Conservation (phyloP, 2,329 filamentous ascomycete species). For the Sporothrix pallida region DNA sequence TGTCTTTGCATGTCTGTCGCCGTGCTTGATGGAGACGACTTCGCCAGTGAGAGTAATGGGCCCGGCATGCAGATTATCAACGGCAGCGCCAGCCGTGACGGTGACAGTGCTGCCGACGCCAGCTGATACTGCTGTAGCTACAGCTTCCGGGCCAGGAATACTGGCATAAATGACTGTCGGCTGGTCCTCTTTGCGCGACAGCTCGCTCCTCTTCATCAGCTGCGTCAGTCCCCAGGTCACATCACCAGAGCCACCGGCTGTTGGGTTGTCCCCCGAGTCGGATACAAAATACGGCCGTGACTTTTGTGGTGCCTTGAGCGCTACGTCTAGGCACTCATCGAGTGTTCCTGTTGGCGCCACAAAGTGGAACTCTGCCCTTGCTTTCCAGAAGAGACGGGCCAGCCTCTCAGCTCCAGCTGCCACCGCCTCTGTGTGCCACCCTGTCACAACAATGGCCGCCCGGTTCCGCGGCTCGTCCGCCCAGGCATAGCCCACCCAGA, state of each 20-base stretch:
- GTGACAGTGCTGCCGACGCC: conserved; percentile 56
- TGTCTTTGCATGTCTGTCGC: conserved; percentile 54
- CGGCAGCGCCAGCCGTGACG: conserved; percentile 57
- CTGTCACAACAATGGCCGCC: conserved; percentile 57
- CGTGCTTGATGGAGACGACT: conserved; percentile 57
- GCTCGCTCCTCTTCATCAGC: conserved; percentile 54
- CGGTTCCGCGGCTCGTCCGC: conserved; percentile 60
- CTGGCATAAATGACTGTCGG: conserved; percentile 59
- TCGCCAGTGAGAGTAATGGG: conserved; percentile 58
- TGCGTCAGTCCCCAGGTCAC: conserved; percentile 58
- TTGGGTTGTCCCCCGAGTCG: conserved; percentile 62
- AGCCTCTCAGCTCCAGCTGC: conserved; percentile 51
- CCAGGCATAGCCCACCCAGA: conserved; percentile 64
- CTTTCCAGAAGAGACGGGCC: conserved; percentile 55
- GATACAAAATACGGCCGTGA: conserved; percentile 58
- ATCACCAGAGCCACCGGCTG: conserved; percentile 60
- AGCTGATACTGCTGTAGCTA: conserved; percentile 50
- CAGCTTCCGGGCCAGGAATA: conserved; percentile 54
- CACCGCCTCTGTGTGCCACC: conserved; percentile 53
- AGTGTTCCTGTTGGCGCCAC: conserved; percentile 58
- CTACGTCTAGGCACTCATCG: conserved; percentile 53
- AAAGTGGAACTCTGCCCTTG: conserved; percentile 55
- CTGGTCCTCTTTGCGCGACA: conserved; percentile 39
- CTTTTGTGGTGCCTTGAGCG: conserved; percentile 47
- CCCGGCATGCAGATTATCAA: conserved; percentile 55